Conservation (phyloP, 2,329 filamentous ascomycete species). For the Fusarium sterilihyphosum region DNA sequence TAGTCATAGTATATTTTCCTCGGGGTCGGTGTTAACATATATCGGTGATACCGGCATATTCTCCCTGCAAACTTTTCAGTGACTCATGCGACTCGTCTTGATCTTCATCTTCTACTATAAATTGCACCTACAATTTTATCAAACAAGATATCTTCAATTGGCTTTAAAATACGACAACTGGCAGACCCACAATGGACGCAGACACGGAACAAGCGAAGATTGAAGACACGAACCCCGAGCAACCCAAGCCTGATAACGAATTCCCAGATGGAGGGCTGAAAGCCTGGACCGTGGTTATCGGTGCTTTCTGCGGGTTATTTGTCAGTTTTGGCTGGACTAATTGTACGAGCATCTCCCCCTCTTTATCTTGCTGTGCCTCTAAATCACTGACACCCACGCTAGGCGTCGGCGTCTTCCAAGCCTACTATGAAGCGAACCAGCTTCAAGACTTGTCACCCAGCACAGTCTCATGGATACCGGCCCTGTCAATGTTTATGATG, state of each 20-base stretch:
- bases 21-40: too few species aligned
- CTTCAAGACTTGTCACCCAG: background rate
- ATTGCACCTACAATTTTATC: background rate
- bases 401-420: background rate
- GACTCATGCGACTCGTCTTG: background rate
- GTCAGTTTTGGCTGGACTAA: background rate
- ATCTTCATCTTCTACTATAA: background rate
- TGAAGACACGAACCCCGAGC: background rate
- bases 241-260: background rate
- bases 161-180: background rate
- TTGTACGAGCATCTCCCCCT: background rate
- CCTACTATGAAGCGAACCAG: background rate
- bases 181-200: background rate
- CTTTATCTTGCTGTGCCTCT: too few species aligned
- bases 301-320: background rate
- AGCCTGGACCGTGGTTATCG: rapidly evolving
- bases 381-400: background rate
- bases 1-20: too few species aligned
- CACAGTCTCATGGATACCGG: background rate
- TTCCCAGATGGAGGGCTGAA: background rate
- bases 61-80: too few species aligned
- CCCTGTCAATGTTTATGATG: background rate
- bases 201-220: background rate
- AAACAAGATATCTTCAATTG: too few species aligned
- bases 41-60: too few species aligned